phyloP scores from a whole-genome alignment of 2,329 filamentous ascomycete genomes.

The Xylaria sp. region DNA sequence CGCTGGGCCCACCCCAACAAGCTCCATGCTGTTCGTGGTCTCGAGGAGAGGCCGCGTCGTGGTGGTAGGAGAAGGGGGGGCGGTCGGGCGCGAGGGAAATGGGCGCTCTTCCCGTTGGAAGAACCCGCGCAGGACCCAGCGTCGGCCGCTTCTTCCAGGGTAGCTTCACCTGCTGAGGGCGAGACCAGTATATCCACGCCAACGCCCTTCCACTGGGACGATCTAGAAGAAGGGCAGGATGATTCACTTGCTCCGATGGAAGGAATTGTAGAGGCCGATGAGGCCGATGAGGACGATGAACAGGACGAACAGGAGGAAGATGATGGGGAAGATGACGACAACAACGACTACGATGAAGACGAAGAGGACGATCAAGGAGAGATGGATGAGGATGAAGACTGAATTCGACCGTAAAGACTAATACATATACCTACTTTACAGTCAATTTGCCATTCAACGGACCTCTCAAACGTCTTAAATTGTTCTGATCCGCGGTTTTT shows the following conservation, averaged over 20 bases:
- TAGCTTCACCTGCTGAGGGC: conserved; percentile 15
- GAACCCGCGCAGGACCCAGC: conserved; percentile 18
- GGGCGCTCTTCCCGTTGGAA: conserved; percentile 33
- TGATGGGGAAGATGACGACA: conserved; percentile 28
- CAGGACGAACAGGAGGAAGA: conserved; percentile 36
- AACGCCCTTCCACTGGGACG: conserved; percentile 45
- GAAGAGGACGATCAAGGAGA: conserved; percentile 29
- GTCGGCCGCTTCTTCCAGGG: conserved; percentile 15
- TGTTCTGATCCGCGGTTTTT: neutral
- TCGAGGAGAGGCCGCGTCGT: conserved; percentile 22
- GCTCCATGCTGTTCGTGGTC: conserved; percentile 6
- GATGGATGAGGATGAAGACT: conserved; percentile 39
- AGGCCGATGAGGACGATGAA: conserved; percentile 35
- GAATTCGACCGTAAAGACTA: neutral
- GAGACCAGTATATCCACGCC: conserved; percentile 37
- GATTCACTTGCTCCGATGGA: conserved; percentile 6
- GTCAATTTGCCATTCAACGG: neutral
- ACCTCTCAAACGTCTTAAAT: neutral
- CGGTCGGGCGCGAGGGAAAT: conserved; percentile 32
- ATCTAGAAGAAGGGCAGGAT: conserved; percentile 34
- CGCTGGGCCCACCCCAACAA: conserved; percentile 25
- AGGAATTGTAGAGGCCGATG: conserved; percentile 30
- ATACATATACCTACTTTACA: neutral
- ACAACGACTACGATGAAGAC: conserved; percentile 33
- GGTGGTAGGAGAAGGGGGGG: conserved; percentile 27